Base-by-base conservation (phyloP, 768 basidiomycete species). In the Xanthoconium purpureum region DNA sequence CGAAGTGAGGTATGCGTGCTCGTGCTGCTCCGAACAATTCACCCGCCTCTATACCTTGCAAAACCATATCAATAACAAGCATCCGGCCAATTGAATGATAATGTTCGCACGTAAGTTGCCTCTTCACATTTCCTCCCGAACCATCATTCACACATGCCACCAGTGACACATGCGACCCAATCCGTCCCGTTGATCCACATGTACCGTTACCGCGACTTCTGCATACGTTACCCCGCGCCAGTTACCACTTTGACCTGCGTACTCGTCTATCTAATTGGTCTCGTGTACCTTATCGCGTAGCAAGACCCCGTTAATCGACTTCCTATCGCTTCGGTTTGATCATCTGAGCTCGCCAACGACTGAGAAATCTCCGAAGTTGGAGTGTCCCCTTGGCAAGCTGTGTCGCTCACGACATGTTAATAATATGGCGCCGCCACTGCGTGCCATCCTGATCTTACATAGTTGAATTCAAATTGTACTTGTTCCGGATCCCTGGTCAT, bases 1-100 rank as follows among this genome's bases (percentile, higher is more conserved):
- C 18, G 55, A 57, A 46, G 37, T 46, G 28, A 63, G n/a, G 40
- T 52, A 59, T 32, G 0, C 8, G 3, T 71, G 69, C 48, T 40
- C 57, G 8, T 15, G 39, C 17, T 73, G 70, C 32, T 3, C 28
- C 5, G 63, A 65, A 15, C 47, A 36, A 32, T 71, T 71, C 52
- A 67, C 71, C 5, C 69, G 71, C 24, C 52, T n/a, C 51, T 5
- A 71, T 28, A 65, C 71, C 12, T 44, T 61, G 40, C 50, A 55
- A 10, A 24, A 6, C 5, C 71, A 71, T 37, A 0, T 55, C 0
- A 33, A 28, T 39, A 56, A 15, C 12, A 63, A 60, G 30, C 68
- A 63, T 50, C 1, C 47, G 2, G 18, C 33, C 18, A 49, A n/a
- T 24, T 52, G 45, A 60, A 28, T 11, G 39, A n/a, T 45, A 9